These are phyloP conservation scores for Neurospora sp. DNA, from an alignment of 2,329 filamentous ascomycete species.

Conservation along the genomic window DNA sequence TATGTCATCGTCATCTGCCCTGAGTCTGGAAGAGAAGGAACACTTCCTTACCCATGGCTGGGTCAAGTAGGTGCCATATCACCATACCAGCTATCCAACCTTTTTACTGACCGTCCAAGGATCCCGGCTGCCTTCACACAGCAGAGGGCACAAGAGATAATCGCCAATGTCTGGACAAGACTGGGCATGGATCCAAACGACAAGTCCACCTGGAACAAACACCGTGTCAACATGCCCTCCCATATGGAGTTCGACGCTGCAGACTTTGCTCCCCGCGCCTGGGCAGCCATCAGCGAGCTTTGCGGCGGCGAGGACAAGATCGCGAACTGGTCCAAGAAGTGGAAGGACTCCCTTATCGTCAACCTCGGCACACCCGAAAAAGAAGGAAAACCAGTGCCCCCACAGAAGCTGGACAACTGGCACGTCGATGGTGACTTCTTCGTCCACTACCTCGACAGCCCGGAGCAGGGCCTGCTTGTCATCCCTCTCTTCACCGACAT, in stretches of 20 bases:
- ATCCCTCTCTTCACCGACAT: constrained; percentile 61
- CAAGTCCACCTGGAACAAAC: constrained; percentile 54
- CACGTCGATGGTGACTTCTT: constrained; percentile 68
- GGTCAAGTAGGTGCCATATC: constrained; percentile 22
- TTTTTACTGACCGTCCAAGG: constrained; percentile 18
- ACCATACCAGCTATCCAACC: not conserved
- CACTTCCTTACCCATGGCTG: constrained; percentile 32
- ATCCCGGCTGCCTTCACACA: constrained; percentile 27
- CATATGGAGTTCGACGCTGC: constrained; percentile 45
- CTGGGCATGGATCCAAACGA: constrained; percentile 56
- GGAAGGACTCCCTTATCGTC: constrained; percentile 60
- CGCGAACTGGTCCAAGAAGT: constrained; percentile 37
- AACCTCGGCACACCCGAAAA: constrained; percentile 51
- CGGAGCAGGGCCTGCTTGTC: constrained; percentile 59
- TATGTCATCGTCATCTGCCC: constrained; percentile 17
- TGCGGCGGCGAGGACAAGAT: constrained; percentile 53
- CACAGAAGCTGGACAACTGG: constrained; percentile 48
- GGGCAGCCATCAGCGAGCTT: constrained; percentile 56
- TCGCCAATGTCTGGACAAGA: constrained; percentile 48
- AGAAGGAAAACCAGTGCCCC: constrained; percentile 39
- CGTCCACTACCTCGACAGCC: constrained; percentile 60
- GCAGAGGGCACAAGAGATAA: constrained; percentile 27
- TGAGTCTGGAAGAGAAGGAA: constrained; percentile 30
- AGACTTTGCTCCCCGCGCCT: constrained; percentile 54
- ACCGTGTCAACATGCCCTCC: constrained; percentile 54